Conservation (phyloP, 805 yeast species). For the Suhomyces kilbournensis region DNA sequence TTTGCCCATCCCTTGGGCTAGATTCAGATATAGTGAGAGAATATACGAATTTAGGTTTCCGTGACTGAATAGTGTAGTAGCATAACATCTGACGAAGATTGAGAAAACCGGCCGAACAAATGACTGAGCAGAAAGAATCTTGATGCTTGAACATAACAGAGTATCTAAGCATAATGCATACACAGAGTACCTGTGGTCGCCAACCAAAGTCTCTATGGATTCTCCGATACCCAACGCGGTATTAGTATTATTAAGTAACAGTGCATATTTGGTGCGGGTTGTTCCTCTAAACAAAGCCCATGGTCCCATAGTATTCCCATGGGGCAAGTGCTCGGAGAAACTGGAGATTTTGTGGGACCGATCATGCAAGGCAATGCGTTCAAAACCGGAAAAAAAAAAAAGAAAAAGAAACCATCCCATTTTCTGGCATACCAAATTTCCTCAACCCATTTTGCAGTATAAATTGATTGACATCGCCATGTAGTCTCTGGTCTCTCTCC, state of each 20-base stretch:
- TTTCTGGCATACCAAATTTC: neutral
- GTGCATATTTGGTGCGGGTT: neutral
- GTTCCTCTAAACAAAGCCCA: neutral
- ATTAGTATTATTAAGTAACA: neutral
- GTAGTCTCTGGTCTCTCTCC: neutral
- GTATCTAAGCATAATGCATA: neutral
- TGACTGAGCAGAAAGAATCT: neutral
- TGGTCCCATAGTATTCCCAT: neutral
- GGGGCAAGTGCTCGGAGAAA: slow-evolving; percentile 8
- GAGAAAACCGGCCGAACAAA: neutral
- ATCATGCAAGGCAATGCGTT: slow-evolving; percentile 1
- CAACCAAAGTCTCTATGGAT: neutral
- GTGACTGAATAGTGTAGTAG: neutral
- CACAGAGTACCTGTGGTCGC: neutral
- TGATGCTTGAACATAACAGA: neutral
- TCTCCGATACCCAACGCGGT: neutral
- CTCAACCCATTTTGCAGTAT: slow-evolving; percentile 4
- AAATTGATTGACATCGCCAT: neutral
- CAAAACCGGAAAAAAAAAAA: neutral
- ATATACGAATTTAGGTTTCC: neutral
- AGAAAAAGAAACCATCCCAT: neutral
- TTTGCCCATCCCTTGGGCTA: neutral
- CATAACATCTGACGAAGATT: neutral
- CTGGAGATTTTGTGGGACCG: slow-evolving; percentile 8
- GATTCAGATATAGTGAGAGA: neutral